phyloP scores from a whole-genome alignment of 371 early-diverging fungal genomes.

The Catenaria anguillulae region DNA sequence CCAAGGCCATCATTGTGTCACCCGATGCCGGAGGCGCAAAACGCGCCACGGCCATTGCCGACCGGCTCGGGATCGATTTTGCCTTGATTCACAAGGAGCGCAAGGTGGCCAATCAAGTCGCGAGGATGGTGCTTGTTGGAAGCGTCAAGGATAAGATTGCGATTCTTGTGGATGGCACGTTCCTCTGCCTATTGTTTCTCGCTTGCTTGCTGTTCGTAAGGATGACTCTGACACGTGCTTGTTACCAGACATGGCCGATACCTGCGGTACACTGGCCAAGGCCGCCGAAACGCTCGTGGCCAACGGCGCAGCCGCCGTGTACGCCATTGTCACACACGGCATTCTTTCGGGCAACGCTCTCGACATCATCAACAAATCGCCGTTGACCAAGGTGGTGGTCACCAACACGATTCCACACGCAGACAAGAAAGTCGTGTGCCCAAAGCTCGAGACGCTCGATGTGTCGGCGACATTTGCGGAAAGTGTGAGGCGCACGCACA shows the following conservation, averaged over 20 bases:
- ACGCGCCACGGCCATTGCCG: conserved; percentile 78
- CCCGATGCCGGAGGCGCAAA: conserved; percentile 95
- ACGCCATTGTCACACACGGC: conserved; percentile 81
- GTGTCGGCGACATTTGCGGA: conserved; percentile 77
- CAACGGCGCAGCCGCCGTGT: conserved; percentile 74
- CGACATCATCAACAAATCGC: conserved; percentile 53
- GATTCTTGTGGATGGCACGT: conserved; percentile 87
- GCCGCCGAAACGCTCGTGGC: conserved; percentile 73
- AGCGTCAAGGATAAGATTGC: conserved; percentile 69
- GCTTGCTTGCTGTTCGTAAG: too few species aligned
- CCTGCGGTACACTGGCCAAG: conserved; percentile 71
- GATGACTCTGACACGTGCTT: too few species aligned
- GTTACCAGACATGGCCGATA: conserved; percentile 73
- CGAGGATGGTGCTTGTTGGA: conserved; percentile 78
- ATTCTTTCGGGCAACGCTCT: conserved; percentile 76
- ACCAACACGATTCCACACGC: conserved; percentile 80
- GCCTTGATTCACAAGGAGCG: conserved; percentile 88
- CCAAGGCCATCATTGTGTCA: conserved; percentile 64
- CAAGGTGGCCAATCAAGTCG: conserved; percentile 29
- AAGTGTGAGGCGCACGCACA: conserved; percentile 85
- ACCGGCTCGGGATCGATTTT: conserved; percentile 80
- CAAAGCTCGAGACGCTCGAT: conserved; percentile 64
- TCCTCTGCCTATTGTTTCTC: too few species aligned
- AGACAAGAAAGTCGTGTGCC: conserved; percentile 43
- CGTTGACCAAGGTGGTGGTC: conserved; percentile 61